A percentile compares a stretch with the other conserved stretches of the same genome.
Conservation (phyloP, 306 rosid species). For the Canavalia ensiformis region DNA sequence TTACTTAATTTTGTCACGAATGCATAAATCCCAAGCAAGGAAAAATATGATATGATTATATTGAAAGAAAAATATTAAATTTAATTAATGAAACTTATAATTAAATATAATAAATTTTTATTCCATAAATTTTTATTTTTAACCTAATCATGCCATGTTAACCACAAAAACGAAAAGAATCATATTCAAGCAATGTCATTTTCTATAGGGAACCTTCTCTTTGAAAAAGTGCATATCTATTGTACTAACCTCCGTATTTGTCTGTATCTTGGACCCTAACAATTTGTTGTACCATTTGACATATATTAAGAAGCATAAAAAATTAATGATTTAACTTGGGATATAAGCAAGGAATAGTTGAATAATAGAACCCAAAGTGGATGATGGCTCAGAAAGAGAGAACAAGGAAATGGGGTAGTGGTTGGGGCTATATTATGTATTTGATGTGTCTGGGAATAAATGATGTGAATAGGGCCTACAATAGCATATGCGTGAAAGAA, state of each 20-base stretch:
- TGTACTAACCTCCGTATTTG: not conserved
- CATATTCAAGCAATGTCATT: not conserved
- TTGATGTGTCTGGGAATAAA: slow-evolving; percentile 53
- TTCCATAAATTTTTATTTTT: too few relatives aligned
- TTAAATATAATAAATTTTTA: too few relatives aligned
- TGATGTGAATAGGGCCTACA: slow-evolving; percentile 53
- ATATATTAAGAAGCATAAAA: not conserved
- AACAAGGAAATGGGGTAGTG: not conserved
- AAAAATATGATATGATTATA: too few relatives aligned
- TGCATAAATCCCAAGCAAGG: not conserved
- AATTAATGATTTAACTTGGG: slow-evolving; percentile 51
- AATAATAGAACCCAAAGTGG: slow-evolving; percentile 22
- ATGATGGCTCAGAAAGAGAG: slow-evolving; percentile 37
- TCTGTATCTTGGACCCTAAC: not conserved
- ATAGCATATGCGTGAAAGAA: slow-evolving; percentile 6
- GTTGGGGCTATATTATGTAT: slow-evolving; percentile 41
- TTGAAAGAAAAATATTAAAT: too few relatives aligned
- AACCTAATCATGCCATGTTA: too few relatives aligned
- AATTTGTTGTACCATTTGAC: slow-evolving; percentile 18
- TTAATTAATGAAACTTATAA: too few relatives aligned
- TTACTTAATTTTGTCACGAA: not conserved
- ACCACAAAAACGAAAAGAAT: too few relatives aligned
- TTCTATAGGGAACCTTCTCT: slow-evolving; percentile 36
- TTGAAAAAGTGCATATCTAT: slow-evolving; percentile 1
- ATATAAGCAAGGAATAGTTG: slow-evolving; percentile 50